phyloP scores from a whole-genome alignment of 257 asterid genomes.

The Solanum tacnaense region DNA sequence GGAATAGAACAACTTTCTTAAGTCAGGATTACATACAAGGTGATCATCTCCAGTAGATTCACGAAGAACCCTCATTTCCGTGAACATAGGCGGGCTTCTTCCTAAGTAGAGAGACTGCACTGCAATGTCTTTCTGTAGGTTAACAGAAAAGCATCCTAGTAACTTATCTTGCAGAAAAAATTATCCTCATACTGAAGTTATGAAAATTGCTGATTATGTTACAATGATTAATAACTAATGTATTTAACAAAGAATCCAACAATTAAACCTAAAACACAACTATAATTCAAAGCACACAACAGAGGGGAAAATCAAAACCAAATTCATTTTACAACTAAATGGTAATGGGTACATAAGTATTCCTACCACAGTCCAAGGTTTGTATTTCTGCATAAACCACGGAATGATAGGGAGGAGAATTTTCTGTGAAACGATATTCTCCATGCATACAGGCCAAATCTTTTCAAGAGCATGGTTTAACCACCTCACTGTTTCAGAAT shows the following conservation, averaged over 20 bases:
- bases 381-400: conserved; percentile 89
- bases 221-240: not conserved
- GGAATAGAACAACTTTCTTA: not conserved
- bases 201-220: not conserved
- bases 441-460: conserved; percentile 90
- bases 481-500: conserved; percentile 93
- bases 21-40: conserved; percentile 48
- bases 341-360: not conserved
- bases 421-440: conserved; percentile 86
- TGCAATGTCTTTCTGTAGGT: conserved; percentile 53
- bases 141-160: not conserved
- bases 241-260: not conserved
- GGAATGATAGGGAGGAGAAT: conserved; percentile 86
- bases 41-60: conserved; percentile 67
- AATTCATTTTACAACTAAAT: not conserved
- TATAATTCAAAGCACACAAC: not conserved
- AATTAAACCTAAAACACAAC: not conserved
- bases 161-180: not conserved
- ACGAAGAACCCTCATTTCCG: conserved; percentile 91
- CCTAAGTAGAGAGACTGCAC: conserved; percentile 81
- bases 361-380: conserved; percentile 96
- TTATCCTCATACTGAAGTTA: not conserved
- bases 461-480: conserved; percentile 77
- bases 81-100: conserved; percentile 79
- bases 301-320: not conserved